Evolutionary conservation across 2,329 filamentous ascomycete species (phyloP).

Genomic region (Metarhizium sp.): DNA sequence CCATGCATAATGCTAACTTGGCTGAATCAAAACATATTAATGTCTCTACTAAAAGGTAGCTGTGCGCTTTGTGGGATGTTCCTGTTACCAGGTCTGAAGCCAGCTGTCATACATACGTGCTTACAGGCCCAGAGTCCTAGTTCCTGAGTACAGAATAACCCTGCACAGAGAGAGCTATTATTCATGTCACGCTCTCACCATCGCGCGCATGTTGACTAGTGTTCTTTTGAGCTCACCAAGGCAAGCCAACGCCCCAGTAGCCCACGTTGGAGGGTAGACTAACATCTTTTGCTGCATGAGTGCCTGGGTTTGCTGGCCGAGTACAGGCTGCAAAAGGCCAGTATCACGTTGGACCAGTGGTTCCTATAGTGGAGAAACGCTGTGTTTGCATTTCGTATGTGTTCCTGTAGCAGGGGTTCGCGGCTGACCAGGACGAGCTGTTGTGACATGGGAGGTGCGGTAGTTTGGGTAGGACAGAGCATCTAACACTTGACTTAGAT

Average conservation of each 20-base stretch:
- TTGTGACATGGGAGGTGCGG: slow-evolving; percentile 6
- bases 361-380: slow-evolving; percentile 1
- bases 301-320: neutral
- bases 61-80: neutral
- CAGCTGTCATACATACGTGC: neutral
- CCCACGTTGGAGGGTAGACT: neutral
- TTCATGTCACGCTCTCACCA: neutral
- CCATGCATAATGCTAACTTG: neutral
- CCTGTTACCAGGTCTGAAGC: neutral
- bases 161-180: neutral
- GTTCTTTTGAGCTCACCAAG: neutral
- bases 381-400: slow-evolving; percentile 4
- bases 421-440: slow-evolving; percentile 13
- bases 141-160: neutral
- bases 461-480: neutral
- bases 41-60: neutral
- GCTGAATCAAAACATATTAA: neutral
- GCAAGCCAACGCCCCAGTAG: neutral
- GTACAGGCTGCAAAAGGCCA: neutral
- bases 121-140: neutral
- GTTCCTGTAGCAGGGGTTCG: slow-evolving; percentile 5
- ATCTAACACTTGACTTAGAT: neutral
- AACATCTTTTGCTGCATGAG: neutral
- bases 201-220: neutral
- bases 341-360: slow-evolving; percentile 4